Evolutionary conservation across 352 stramenopile species (phyloP), one percentile per base, ranked within the genome.

Genomic region (Phytophthora fragariaefolia): DNA sequence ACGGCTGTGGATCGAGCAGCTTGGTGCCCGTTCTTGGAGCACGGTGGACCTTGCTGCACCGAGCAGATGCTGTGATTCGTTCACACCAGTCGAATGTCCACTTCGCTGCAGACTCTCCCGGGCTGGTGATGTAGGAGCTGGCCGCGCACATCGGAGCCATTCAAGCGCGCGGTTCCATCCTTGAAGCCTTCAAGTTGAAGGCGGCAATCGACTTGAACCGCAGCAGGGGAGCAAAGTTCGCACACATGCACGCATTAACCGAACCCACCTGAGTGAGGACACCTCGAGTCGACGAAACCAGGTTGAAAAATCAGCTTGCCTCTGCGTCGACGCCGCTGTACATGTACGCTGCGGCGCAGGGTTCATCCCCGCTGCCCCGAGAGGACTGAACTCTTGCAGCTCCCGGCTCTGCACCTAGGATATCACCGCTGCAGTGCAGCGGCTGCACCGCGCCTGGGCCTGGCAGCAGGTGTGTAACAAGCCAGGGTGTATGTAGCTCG

Each of bases 141-240:
- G 17, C 40, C 40, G 17, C 8, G 9, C n/a, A 17, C 1, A 48
- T 23, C 20, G 42, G 12, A 46, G 3, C 18, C 15, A 12, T 17
- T 46, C 30, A 12, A 12, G 6, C 30, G 30, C 30, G 30, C 42
- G 42, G n/a, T 7, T 26, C 20, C 42, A 48, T n/a, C 13, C 20
- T 12, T 17, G 6, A n/a, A 48, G 42, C 6, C 27, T 45, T 46
- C 15, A 24, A 32, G 17, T 28, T 28, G 30, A 56, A 53, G 42
- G 53, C 27, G 61, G 32, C 42, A 63, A 26, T 66, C 23, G 61
- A 74, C 27, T 74, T 74, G 66, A 74, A 53, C 30, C 28, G 36
- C 32, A 30, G 50, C 23, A 17, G 34, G 42, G 49, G 48, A 61
- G 3, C 22, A 55, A 45, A 34, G 8, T 36, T 51, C 22, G 18